Evolutionary conservation across 2,329 filamentous ascomycete genomes (phyloP), one percentile per base, ranked within the genome.

Genomic region (Sarocladium kiliense): DNA sequence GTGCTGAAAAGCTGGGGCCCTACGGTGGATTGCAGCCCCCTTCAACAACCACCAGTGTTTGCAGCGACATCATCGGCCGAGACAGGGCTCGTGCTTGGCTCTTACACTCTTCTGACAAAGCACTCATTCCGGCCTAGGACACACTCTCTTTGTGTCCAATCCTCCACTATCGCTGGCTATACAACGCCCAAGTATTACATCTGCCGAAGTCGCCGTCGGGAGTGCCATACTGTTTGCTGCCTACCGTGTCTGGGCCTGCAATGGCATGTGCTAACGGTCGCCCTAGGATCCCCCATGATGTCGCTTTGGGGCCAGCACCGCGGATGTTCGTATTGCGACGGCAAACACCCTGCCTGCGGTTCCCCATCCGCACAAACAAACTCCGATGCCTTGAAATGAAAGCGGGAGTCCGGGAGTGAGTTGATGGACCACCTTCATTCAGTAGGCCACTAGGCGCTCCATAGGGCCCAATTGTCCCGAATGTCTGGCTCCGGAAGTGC

Each of bases 21-120:
- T 53, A n/a, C 4, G 3, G 49, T 36, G 49, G 32, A 10, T 9
- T 37, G 49, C 49, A 30, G 7, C n/a, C 10, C 44, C 18, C 47
- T 27, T 12, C 23, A 4, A 21, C 47, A n/a, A 18, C 11, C n/a
- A n/a, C n/a, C 5, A 32, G 23, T 11, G 23, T 51, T 9, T 5
- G 12, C 47, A 51, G 50, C 32, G 32, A 53, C 50, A 53, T 41
- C 50, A 53, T 53, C 50, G 36, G 50, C 50, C 50, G 50, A 53
- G 50, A 53, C 50, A 41, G 34, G 32, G n/a, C 47, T 51, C 18
- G 3, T 25, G 6, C 47, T 51, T 51, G 47, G 47, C 47, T 37
- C 47, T 51, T 51, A 51, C 47, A 51, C 47, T 51, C 19, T 51
- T 51, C 47, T 51, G 26, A 51, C 47, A 51, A 51, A 51, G 27